phyloP scores from a whole-genome alignment of 2,329 filamentous ascomycete genomes.

The Alternaria gansuensis region DNA sequence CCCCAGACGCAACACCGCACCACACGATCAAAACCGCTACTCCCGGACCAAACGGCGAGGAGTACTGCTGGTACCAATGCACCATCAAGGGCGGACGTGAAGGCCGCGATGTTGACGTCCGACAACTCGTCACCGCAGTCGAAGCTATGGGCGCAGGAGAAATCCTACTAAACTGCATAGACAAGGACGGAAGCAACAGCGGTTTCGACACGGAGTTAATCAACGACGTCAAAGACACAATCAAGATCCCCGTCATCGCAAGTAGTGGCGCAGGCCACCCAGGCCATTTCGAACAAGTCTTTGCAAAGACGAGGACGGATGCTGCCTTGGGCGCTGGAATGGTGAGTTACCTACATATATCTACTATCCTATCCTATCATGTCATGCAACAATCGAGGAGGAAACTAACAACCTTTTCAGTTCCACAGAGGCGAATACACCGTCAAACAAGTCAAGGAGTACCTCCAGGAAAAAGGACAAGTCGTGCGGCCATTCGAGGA shows the following conservation, averaged over 20 bases:
- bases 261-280: slow-evolving; percentile 91
- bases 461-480: slow-evolving; percentile 74
- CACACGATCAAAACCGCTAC: slow-evolving; percentile 76
- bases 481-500: slow-evolving; percentile 80
- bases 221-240: slow-evolving; percentile 81
- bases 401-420: slow-evolving; percentile 47
- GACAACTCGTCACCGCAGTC: slow-evolving; percentile 85
- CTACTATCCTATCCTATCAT: not conserved
- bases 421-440: slow-evolving; percentile 97
- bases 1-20: slow-evolving; percentile 73
- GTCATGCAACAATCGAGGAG: not conserved
- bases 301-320: slow-evolving; percentile 83
- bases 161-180: slow-evolving; percentile 96
- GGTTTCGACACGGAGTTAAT: slow-evolving; percentile 96
- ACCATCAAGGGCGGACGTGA: slow-evolving; percentile 96
- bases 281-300: slow-evolving; percentile 89
- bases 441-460: slow-evolving; percentile 90
- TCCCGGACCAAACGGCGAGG: slow-evolving; percentile 78
- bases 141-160: slow-evolving; percentile 96
- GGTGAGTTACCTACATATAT: slow-evolving; percentile 57
- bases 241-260: slow-evolving; percentile 93
- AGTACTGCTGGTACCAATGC: slow-evolving; percentile 95
- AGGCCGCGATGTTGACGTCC: slow-evolving; percentile 90
- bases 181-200: slow-evolving; percentile 92
- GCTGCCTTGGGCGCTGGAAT: slow-evolving; percentile 95